Percentiles rank a stretch among this genome's conserved stretches.
phyloP scores from a whole-genome alignment of 108 stramenopile genomes.

The Fragilaria radians region DNA sequence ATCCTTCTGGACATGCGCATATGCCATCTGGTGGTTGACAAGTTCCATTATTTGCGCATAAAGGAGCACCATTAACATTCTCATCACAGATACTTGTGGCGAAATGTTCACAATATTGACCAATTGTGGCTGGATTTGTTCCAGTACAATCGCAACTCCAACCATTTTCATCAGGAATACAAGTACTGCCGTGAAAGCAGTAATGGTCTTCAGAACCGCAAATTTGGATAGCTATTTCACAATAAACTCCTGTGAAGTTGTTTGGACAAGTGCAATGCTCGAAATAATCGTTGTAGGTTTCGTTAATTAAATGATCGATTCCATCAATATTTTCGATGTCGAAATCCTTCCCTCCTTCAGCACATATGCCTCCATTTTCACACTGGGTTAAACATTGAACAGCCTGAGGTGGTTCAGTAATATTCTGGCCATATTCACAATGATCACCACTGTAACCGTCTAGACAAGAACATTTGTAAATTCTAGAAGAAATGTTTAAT shows the following conservation, averaged over 20 bases:
- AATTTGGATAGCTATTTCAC: background rate
- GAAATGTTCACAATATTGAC: background rate
- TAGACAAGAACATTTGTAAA: background rate
- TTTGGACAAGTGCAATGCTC: constrained; percentile 1
- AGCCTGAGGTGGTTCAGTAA: background rate
- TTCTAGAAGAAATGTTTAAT: background rate
- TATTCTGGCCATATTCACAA: background rate
- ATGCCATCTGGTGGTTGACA: background rate
- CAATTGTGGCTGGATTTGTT: background rate
- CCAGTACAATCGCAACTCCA: background rate
- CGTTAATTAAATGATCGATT: background rate
- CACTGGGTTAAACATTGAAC: background rate
- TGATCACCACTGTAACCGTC: background rate
- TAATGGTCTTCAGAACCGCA: background rate
- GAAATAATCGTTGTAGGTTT: background rate
- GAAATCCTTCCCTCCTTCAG: background rate
- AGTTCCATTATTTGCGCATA: background rate
- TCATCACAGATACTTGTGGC: background rate
- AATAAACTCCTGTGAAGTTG: background rate
- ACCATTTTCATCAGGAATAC: background rate
- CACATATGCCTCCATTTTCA: constrained; percentile 2
- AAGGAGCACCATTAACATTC: background rate
- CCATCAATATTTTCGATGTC: background rate
- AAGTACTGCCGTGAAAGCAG: constrained; percentile 1
- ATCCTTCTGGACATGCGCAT: background rate